Evolutionary conservation across 192 early-diverging fungal genomes (phyloP).

Genomic region (Rhizophagus clarus): DNA sequence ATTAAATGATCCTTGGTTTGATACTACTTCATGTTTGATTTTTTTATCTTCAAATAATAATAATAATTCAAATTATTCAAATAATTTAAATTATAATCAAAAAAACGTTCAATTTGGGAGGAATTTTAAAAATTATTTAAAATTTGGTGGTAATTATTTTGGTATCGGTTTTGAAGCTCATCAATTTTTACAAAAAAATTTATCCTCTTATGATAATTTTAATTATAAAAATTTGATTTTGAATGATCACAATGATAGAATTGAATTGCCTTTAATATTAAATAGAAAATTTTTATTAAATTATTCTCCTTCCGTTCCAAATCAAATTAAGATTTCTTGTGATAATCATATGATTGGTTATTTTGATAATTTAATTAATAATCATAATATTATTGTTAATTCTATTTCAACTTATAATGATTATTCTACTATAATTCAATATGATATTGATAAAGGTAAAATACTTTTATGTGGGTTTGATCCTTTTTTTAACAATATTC

Average conservation of each 20-base stretch:
- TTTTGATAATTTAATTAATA: background rate
- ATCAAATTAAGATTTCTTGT: background rate
- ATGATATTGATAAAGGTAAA: background rate
- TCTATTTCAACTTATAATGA: background rate
- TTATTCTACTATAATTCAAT: slow-evolving; percentile 2
- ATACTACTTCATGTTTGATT: slow-evolving; percentile 82
- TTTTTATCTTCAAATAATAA: slow-evolving; percentile 79
- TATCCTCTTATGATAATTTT: slow-evolving; percentile 69
- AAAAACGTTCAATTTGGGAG: slow-evolving; percentile 66
- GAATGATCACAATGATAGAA: slow-evolving; percentile 38
- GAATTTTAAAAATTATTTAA: slow-evolving; percentile 68
- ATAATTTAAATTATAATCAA: slow-evolving; percentile 76
- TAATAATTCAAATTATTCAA: slow-evolving; percentile 30
- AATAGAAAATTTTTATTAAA: background rate
- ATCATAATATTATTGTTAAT: background rate
- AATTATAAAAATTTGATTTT: slow-evolving; percentile 73
- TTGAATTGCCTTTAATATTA: slow-evolving; percentile 1
- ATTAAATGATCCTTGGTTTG: slow-evolving; percentile 82
- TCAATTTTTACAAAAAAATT: slow-evolving; percentile 74
- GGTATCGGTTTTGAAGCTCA: slow-evolving; percentile 87
- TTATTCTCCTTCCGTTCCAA: background rate
- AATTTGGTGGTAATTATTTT: slow-evolving; percentile 80
- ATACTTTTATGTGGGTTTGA: background rate
- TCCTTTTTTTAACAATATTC: background rate
- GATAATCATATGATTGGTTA: background rate